A percentile compares a stretch with the other conserved stretches of the same genome.
phyloP scores from a whole-genome alignment of 2,329 filamentous ascomycete genomes.

The Pestalotiopsis sp. region DNA sequence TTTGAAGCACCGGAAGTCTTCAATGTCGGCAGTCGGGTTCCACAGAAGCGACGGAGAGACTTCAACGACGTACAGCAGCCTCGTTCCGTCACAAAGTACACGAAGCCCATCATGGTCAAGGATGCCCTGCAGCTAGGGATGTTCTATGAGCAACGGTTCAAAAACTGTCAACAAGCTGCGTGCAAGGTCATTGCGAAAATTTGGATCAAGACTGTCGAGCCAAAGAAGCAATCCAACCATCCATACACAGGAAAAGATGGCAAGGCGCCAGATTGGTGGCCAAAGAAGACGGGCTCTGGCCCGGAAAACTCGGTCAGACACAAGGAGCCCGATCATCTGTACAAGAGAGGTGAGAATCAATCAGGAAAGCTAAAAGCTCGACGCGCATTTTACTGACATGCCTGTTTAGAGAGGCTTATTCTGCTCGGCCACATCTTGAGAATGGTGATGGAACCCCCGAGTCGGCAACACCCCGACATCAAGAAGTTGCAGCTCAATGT shows the following conservation, averaged over 20 bases:
- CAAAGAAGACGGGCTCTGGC: constrained; percentile 52
- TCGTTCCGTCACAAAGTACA: constrained; percentile 36
- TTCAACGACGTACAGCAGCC: constrained; percentile 40
- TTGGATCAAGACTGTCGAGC: constrained; percentile 75
- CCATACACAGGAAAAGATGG: constrained; percentile 69
- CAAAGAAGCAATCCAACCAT: constrained; percentile 75
- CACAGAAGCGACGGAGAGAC: constrained; percentile 40
- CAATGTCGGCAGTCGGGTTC: constrained; percentile 23
- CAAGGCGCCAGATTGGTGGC: constrained; percentile 70
- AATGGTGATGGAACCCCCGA: constrained; percentile 53
- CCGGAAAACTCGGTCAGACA: constrained; percentile 62
- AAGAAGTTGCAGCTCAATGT: constrained; percentile 55
- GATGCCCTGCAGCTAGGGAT: constrained; percentile 56
- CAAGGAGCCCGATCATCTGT: constrained; percentile 74
- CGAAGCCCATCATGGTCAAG: constrained; percentile 50
- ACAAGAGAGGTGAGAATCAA: constrained; percentile 59
- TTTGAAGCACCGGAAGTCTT: constrained; percentile 30
- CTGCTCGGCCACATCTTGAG: constrained; percentile 62
- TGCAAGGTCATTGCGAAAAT: constrained; percentile 75
- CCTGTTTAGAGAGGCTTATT: constrained; percentile 54
- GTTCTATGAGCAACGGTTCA: constrained; percentile 64
- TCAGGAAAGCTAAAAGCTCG: neutral
- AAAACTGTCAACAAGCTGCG: constrained; percentile 68
- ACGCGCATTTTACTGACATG: constrained; percentile 8
- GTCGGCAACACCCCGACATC: constrained; percentile 52